phyloP scores from a whole-genome alignment of 2,329 filamentous ascomycete species.

The Fusarium buxicola region DNA sequence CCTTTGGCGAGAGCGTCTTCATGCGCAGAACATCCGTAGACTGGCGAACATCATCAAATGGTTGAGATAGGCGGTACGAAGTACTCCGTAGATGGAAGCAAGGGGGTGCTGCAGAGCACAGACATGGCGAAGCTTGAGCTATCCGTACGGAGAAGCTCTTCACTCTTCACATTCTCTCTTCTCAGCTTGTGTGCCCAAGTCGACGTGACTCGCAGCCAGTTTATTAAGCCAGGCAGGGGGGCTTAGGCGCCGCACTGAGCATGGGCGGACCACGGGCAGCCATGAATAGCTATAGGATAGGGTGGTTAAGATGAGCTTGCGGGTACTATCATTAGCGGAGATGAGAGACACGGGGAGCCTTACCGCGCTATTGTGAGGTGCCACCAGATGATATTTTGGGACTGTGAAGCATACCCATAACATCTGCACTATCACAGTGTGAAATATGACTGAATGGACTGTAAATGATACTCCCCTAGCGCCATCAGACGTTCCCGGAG shows the following conservation, averaged over 20 bases:
- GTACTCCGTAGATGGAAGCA: background rate
- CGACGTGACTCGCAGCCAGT: slow-evolving; percentile 7
- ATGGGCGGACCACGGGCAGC: slow-evolving; percentile 33
- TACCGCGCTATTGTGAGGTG: slow-evolving; percentile 32
- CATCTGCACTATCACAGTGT: slow-evolving; percentile 6
- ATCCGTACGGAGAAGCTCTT: background rate
- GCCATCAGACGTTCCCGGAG: slow-evolving; percentile 44
- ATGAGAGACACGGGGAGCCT: slow-evolving; percentile 42
- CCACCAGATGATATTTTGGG: too few relatives aligned
- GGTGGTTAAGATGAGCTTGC: slow-evolving; percentile 48
- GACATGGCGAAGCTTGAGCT: slow-evolving; percentile 5
- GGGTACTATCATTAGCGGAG: slow-evolving; percentile 48
- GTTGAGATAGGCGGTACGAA: too few relatives aligned
- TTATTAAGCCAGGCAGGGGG: slow-evolving; percentile 30
- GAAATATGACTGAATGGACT: background rate
- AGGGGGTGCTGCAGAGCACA: slow-evolving; percentile 3
- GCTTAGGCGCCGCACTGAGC: slow-evolving; percentile 44
- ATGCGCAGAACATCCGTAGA: background rate
- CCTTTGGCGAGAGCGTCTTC: background rate
- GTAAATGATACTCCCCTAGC: slow-evolving; percentile 46
- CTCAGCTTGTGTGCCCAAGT: background rate
- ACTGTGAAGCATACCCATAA: slow-evolving; percentile 9
- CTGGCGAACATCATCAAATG: background rate
- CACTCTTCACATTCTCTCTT: background rate
- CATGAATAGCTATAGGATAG: slow-evolving; percentile 32